These are phyloP conservation scores for Daldinia vernicosa DNA, from an alignment of 495 filamentous ascomycete species.

Conservation along the genomic window DNA sequence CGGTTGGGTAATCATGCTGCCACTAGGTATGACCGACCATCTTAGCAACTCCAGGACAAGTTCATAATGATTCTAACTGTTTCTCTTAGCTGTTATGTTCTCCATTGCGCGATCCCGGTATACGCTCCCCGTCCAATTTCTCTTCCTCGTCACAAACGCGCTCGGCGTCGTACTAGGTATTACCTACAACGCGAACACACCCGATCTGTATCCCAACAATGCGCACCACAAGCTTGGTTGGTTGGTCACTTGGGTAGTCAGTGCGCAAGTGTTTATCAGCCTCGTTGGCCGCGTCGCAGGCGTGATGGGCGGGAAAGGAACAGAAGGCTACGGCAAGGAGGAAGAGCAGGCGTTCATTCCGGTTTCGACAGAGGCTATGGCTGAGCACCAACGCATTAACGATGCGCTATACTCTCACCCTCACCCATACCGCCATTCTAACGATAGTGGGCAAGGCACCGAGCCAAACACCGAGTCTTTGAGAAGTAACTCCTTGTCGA, in stretches of 20 bases:
- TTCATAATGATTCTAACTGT: constrained; percentile 32
- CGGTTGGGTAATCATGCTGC: constrained; percentile 85
- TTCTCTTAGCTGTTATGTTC: constrained; percentile 78
- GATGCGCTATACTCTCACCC: constrained; percentile 52
- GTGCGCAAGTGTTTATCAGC: constrained; percentile 73
- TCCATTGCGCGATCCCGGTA: constrained; percentile 82
- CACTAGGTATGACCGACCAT: constrained; percentile 71
- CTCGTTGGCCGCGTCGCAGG: constrained; percentile 64
- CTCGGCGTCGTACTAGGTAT: constrained; percentile 75
- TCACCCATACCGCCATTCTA: constrained; percentile 71
- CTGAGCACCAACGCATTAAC: constrained; percentile 61
- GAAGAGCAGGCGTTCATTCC: constrained; percentile 68
- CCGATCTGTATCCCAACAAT: constrained; percentile 89
- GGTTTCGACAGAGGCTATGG: constrained; percentile 73
- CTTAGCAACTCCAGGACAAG: neutral
- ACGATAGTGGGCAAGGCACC: constrained; percentile 90
- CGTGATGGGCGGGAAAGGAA: constrained; percentile 39
- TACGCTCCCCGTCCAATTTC: constrained; percentile 74
- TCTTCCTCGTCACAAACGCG: constrained; percentile 77
- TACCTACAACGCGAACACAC: constrained; percentile 83
- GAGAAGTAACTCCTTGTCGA: constrained; percentile 67
- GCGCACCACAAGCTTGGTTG: constrained; percentile 91
- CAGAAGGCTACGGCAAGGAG: constrained; percentile 40
- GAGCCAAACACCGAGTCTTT: constrained; percentile 75
- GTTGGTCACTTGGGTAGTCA: constrained; percentile 77